Evolutionary conservation across 345 rosid species (phyloP), one percentile per base, ranked within the genome.

Genomic region (Salix suchowensis): DNA sequence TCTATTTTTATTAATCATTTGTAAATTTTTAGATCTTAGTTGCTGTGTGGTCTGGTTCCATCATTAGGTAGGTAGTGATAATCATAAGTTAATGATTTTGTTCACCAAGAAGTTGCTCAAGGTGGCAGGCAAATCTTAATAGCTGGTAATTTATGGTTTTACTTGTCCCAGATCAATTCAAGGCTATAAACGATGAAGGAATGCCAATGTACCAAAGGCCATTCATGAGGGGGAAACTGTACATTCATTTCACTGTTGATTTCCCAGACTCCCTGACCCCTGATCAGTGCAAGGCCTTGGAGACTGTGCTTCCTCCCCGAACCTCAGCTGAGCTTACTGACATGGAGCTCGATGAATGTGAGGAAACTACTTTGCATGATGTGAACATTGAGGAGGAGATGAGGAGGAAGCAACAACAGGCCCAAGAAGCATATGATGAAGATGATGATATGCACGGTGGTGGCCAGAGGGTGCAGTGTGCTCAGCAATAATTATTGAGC

Each of bases 341-440:
- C 67, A 88, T 89, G 93, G 93, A 91, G 80, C 52, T 88, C 67
- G 91, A 91, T 72, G 89, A 89, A 61, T 91, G 95, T 4, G 95
- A 91, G 78, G 93, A 89, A 85, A 86, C 93, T 28, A 89, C 89
- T 18, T 52, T 91, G 77, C 89, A 87, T n/a, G 93, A 91, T 73
- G 89, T 89, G 9, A 88, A 87, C 83, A 84, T 85, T 0, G 90
- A 89, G 74, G 91, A 91, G 69, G 92, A 87, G 77, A 82, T 83
- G 89, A 82, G 88, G 79, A 67, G 89, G 74, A 88, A 84, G 81
- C 85, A 80, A 24, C 87, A 84, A 66, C 89, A 80, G n/a, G 89
- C 81, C n/a, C 90, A 76, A 42, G 93, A 86, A 80, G 91, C 92
- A 23, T 89, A 90, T 16, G 91, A 90, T 15, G 94, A 90, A 34